Evolutionary conservation across 2,329 filamentous ascomycete genomes (phyloP).

Genomic region (Colletotrichum salicis): DNA sequence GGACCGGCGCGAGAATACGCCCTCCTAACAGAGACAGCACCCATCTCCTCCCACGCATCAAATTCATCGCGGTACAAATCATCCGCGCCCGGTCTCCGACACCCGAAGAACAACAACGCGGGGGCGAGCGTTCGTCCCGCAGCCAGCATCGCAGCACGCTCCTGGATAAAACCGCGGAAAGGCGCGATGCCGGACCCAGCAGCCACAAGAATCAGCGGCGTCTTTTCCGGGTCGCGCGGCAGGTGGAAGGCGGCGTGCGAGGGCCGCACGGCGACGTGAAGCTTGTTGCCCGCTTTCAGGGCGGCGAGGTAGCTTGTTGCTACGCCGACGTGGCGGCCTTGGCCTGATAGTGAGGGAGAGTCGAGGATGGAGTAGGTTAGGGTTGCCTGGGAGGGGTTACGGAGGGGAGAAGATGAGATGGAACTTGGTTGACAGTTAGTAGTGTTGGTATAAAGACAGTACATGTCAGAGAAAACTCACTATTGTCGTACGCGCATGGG

Average conservation of each 20-base stretch:
- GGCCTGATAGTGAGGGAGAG: conserved; percentile 58
- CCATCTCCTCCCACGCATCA: conserved; percentile 58
- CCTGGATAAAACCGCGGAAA: conserved; percentile 38
- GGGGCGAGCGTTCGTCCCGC: conserved; percentile 49
- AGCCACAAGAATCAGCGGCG: conserved; percentile 55
- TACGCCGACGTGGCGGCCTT: conserved; percentile 66
- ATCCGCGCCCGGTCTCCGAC: conserved; percentile 55
- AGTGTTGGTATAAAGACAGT: too few species aligned
- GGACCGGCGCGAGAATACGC: conserved; percentile 58
- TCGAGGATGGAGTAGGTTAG: conserved; percentile 73
- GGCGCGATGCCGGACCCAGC: conserved; percentile 54
- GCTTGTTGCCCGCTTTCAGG: conserved; percentile 54
- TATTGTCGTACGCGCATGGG: conserved; percentile 63
- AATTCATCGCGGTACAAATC: conserved; percentile 57
- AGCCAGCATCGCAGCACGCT: conserved; percentile 51
- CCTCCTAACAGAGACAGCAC: conserved; percentile 64
- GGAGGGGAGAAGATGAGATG: conserved; percentile 71
- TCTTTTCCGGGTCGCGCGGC: conserved; percentile 47
- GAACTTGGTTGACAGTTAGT: too few species aligned
- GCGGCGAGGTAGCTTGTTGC: conserved; percentile 69
- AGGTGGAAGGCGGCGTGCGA: conserved; percentile 55
- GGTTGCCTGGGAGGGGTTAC: conserved; percentile 62
- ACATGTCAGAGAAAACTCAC: conserved; percentile 19
- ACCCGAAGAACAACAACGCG: conserved; percentile 63
- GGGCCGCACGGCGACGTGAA: conserved; percentile 61